Percentiles rank a stretch among this genome's conserved stretches.
phyloP scores from a whole-genome alignment of 345 rosid species.

The Turnera subulata region DNA sequence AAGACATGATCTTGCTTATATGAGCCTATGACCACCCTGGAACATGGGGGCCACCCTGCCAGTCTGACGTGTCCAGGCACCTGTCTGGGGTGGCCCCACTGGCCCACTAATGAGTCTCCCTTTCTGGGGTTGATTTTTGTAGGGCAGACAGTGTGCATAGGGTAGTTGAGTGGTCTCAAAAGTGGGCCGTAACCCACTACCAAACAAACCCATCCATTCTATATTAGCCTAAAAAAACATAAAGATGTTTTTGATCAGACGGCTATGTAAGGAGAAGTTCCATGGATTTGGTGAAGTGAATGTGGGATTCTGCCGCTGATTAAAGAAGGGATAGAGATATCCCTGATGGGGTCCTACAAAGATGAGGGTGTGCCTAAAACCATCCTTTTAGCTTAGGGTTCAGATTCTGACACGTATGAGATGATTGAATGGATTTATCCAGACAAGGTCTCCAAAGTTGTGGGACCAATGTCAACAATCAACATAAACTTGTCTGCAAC shows the following conservation, averaged over 20 bases:
- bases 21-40: background rate
- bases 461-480: conserved; percentile 6
- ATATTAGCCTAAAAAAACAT: background rate
- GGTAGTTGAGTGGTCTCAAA: conserved; percentile 22
- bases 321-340: background rate
- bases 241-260: conserved; percentile 12
- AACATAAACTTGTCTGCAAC: conserved; percentile 1
- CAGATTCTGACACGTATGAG: conserved; percentile 10
- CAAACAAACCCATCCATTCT: background rate
- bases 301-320: conserved; percentile 1
- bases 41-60: conserved; percentile 18
- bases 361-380: background rate
- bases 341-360: background rate
- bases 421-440: background rate
- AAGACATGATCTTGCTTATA: too few species aligned
- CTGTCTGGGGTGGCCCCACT: background rate
- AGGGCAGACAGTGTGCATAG: conserved; percentile 11
- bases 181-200: conserved; percentile 4
- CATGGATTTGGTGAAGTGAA: background rate
- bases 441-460: conserved; percentile 3
- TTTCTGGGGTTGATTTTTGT: background rate
- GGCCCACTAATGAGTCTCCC: conserved; percentile 9
- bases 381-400: background rate
- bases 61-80: conserved; percentile 3
- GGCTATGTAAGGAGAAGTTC: background rate